These are phyloP conservation scores for Melampsora abietis-canadensis DNA, from an alignment of 1,284 basidiomycete species.

Conservation along the genomic window DNA sequence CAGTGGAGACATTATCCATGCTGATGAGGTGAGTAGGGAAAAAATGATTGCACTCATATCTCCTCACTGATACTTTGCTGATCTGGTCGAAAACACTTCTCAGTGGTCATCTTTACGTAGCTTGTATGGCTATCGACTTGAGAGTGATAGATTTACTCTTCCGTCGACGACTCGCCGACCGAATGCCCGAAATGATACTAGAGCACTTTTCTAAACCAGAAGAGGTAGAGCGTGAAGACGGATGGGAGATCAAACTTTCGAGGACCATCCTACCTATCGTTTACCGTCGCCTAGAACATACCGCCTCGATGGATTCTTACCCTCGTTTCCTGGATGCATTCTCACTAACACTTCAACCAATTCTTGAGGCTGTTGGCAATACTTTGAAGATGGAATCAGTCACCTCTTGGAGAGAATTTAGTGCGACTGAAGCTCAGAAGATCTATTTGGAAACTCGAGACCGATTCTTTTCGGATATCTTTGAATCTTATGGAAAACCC, in stretches of 20 bases:
- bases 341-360: conserved; percentile 12
- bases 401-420: not conserved
- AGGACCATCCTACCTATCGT: conserved; percentile 9
- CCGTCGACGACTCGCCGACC: not conserved
- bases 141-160: conserved; percentile 32
- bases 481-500: conserved; percentile 1
- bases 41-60: not conserved
- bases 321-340: conserved; percentile 26
- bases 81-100: not conserved
- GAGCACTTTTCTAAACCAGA: conserved; percentile 17
- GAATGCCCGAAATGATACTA: conserved; percentile 9
- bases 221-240: not conserved
- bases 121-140: conserved; percentile 38
- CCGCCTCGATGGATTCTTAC: conserved; percentile 19
- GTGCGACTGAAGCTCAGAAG: not conserved
- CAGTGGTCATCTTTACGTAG: conserved; percentile 38
- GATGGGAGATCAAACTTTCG: not conserved
- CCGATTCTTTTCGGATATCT: not conserved
- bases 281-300: conserved; percentile 16
- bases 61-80: not conserved
- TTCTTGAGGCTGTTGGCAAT: conserved; percentile 9
- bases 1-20: conserved; percentile 71
- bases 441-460: conserved; percentile 11
- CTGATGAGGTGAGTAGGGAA: conserved; percentile 40
- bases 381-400: not conserved